Base-by-base conservation (phyloP, 2,329 filamentous ascomycete genomes). In the Epichloe glyceriae region DNA sequence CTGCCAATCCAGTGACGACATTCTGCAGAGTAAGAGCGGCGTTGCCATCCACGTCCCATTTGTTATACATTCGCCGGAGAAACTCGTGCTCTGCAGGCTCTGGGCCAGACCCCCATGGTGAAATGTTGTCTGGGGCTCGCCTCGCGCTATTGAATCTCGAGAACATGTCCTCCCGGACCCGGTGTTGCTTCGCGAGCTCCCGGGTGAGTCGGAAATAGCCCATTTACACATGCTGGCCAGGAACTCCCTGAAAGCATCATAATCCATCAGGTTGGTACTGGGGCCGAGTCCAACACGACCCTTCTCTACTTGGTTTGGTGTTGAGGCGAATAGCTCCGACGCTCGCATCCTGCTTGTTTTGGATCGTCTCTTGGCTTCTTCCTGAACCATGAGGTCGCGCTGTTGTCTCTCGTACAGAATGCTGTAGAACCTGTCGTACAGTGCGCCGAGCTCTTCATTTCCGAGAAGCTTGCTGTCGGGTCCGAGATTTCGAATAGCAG, bases 341-440 rank as follows among this genome's bases (percentile, higher is more conserved):
- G 66, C 68, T 5, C 67, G 63, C 51, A 60, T 58, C 52, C 65
- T 63, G 54, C 79, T 83, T 45, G 77, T 78, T 63, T 85, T 86
- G 50, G 76, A 74, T 42, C 78, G 75, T 55, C 80, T 79, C 50
- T 80, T 76, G 60, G 83, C 80, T 58, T 91, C 85, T 57, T 94
- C 87, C 55, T 87, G 81, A 33, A 91, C 76, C 53, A 88, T 82
- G 54, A 80, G 80, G 55, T 85, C 82, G 49, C 89, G 79, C 63
- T 95, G 88, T 65, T 96, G 86, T 49, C 89, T 81, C 64, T 97
- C 90, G 63, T 97, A 97, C 12, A 98, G 67, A 1, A 95, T 81
- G 22, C 82, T 85, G 64, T 96, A 97, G 67, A 97, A 98, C 41
- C 88, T 82, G 66, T 98, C 93, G 62, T 98, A 98, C 20, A 97